These are phyloP conservation scores for Nannizzia gypsea DNA, from an alignment of 2,329 filamentous ascomycete genomes.

Conservation along the genomic window DNA sequence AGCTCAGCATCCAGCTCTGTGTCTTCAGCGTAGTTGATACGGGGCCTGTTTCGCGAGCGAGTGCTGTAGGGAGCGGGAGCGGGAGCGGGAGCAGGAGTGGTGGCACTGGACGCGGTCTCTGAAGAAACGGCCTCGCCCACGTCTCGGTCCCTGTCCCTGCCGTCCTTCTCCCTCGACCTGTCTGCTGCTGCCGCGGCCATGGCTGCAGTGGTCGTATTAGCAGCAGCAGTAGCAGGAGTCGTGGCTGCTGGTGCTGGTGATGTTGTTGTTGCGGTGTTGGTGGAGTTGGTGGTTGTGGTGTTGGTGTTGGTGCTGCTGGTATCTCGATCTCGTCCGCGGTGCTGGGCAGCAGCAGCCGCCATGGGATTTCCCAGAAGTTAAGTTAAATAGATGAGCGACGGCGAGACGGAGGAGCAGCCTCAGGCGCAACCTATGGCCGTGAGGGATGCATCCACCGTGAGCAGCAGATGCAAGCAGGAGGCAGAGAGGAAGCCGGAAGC, in stretches of 20 bases:
- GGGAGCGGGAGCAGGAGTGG: slow-evolving; percentile 40
- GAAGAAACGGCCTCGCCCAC: slow-evolving; percentile 19
- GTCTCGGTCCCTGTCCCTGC: neutral
- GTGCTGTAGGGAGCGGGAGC: slow-evolving; percentile 68
- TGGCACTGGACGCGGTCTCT: slow-evolving; percentile 29
- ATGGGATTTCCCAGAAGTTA: neutral
- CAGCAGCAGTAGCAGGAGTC: neutral
- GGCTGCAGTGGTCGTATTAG: slow-evolving; percentile 6
- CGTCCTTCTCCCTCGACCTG: slow-evolving; percentile 7
- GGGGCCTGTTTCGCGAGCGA: slow-evolving; percentile 76
- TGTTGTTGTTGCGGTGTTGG: neutral
- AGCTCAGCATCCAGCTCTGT: slow-evolving; percentile 84
- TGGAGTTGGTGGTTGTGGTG: neutral
- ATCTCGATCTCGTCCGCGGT: neutral
- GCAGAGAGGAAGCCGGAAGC: slow-evolving; percentile 7
- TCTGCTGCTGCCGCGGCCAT: slow-evolving; percentile 11
- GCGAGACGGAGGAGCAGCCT: neutral
- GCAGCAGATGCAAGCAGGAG: neutral
- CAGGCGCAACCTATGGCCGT: neutral
- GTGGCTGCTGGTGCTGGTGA: neutral
- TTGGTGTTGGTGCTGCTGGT: neutral
- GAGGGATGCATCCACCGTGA: neutral
- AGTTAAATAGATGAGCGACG: neutral
- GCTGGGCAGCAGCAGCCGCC: neutral
- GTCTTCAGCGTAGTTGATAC: slow-evolving; percentile 92